Base-by-base conservation (phyloP, 177 flowering plant species). In the Vitis hybrid region DNA sequence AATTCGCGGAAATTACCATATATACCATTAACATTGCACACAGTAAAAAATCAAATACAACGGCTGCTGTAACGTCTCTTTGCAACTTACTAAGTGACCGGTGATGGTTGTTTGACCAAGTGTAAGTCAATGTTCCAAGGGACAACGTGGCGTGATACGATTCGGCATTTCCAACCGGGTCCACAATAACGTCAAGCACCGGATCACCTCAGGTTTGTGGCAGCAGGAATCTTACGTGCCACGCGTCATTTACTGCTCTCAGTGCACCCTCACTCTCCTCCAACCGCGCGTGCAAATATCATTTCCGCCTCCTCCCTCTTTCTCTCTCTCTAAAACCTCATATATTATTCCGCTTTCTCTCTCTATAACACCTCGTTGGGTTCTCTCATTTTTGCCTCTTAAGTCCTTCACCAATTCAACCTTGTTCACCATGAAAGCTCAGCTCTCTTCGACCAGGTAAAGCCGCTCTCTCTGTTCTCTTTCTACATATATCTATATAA, bases 401-500 rank as follows among this genome's bases (percentile, higher is more conserved):
- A 10, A 22, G 39, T 12, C 31, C 26, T 67, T 53, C 19, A 20
- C 59, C 31, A 52, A 50, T 62, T 70, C 61, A 50, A 15, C 54
- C 60, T 67, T 50, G 48, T 50, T 52, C 4, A 69, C 69, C 73
- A 74, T 69, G 77, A 74, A 69, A 59, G 51, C 64, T 51, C 50
- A 68, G 63, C 45, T 61, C 59, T 16, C 29, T 19, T 73, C 20
- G 26, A 63, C 20, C 68, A 64, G 73, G 73, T 68, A 59, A 64
- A 3, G 22, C 49, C 9, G 12, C 11, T 20, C 45, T 61, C 62
- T 58, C 55, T 62, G 26, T 54, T 66, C 20, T 34, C 10, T 7
- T 15, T 50, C 15, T 18, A 18, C 45, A 14, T 34, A 15, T 57
- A 39, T 3, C 5, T 54, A 54, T 14, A 14, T 14, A 16, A 14